Conservation (phyloP, 139 green algal species). For the Chlorella sp. region DNA sequence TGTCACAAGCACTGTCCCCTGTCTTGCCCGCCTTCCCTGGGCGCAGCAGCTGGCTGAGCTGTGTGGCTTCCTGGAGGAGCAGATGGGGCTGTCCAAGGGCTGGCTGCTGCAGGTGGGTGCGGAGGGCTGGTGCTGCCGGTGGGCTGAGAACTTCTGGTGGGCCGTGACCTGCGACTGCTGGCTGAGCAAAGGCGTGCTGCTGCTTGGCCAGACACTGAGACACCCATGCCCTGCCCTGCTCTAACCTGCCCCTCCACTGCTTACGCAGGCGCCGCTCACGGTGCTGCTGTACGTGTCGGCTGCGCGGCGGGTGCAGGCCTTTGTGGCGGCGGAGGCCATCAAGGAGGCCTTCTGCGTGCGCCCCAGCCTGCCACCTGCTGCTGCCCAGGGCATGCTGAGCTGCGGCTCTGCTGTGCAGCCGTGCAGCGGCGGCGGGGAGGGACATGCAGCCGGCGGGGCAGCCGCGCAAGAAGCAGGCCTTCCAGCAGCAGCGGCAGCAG, state of each 20-base stretch:
- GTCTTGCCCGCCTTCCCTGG: neutral
- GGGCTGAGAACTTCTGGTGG: too few species aligned
- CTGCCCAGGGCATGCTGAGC: constrained; percentile 19
- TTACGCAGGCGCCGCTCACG: neutral
- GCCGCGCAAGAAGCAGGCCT: neutral
- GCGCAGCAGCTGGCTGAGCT: constrained; percentile 51
- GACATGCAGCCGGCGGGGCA: too few species aligned
- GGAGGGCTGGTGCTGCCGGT: too few species aligned
- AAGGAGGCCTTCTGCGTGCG: constrained; percentile 15
- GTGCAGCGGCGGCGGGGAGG: neutral
- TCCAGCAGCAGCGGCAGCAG: neutral
- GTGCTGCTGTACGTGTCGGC: constrained; percentile 49
- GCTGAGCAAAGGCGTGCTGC: constrained; percentile 25
- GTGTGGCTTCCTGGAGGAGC: constrained; percentile 43
- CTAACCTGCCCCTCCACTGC: too few species aligned
- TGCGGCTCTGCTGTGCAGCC: neutral
- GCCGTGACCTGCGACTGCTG: too few species aligned
- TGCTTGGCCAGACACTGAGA: neutral
- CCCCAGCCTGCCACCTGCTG: neutral
- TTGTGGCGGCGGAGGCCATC: constrained; percentile 43
- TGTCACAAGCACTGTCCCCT: too few species aligned
- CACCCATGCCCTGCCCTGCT: neutral
- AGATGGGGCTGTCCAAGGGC: constrained; percentile 50
- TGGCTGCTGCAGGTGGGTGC: constrained; percentile 55
- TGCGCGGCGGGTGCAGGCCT: constrained; percentile 41